phyloP scores from a whole-genome alignment of 1,284 basidiomycete genomes.

The Ustilago bromivora region DNA sequence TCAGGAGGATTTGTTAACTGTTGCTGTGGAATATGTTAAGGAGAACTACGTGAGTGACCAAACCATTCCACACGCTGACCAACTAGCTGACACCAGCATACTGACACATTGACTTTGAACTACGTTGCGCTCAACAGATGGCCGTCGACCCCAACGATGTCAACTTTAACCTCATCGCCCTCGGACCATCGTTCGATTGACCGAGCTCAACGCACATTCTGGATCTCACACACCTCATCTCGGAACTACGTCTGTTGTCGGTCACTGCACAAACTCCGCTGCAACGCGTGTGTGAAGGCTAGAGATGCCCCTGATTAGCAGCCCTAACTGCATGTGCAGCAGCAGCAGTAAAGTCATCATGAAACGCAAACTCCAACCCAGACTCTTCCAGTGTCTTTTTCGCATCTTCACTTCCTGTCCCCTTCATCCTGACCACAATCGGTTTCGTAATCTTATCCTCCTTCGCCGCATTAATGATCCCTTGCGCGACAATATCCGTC shows the following conservation, averaged over 20 bases:
- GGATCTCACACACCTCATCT: background rate
- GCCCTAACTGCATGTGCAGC: conserved; percentile 55
- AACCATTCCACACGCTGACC: too few species aligned
- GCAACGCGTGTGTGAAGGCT: background rate
- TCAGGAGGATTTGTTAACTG: conserved; percentile 48
- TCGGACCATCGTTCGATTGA: conserved; percentile 42
- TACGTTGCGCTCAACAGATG: conserved; percentile 49
- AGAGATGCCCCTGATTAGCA: conserved; percentile 44
- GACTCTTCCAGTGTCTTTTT: conserved; percentile 38
- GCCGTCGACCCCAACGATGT: conserved; percentile 56
- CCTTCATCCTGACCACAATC: conserved; percentile 56
- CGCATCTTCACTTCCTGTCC: conserved; percentile 54
- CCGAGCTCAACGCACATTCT: background rate
- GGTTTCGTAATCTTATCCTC: conserved; percentile 56
- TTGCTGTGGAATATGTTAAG: conserved; percentile 58
- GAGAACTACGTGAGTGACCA: conserved; percentile 55
- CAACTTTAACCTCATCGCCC: conserved; percentile 67
- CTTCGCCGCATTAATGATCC: conserved; percentile 55
- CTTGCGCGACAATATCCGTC: conserved; percentile 57
- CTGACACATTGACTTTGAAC: background rate
- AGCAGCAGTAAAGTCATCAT: conserved; percentile 58
- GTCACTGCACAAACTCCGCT: too few species aligned
- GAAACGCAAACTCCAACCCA: conserved; percentile 45
- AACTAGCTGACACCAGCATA: too few species aligned
- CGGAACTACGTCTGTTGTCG: background rate